Base-by-base conservation (phyloP, 768 basidiomycete genomes). In the Hericium alpestre region DNA sequence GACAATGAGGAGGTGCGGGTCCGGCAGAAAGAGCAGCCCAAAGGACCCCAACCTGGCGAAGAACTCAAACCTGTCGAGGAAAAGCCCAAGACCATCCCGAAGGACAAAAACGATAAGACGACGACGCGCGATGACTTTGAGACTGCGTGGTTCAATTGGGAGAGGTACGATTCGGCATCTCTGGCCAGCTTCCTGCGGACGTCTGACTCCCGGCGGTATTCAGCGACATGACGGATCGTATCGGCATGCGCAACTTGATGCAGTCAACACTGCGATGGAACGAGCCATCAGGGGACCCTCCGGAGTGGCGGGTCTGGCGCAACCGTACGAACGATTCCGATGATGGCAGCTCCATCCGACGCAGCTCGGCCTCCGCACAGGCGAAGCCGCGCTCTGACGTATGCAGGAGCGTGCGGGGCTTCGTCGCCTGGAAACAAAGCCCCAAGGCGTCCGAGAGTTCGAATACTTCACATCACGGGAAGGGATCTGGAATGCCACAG, bases 181-280 rank as follows among this genome's bases (percentile, higher is more conserved):
- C 61, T 6, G 38, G 32, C n/a, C 58, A 57, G 38, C 60, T 64
- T 52, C 39, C 13, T 60, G 40, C 22, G 47, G 32, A 32, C 32
- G 54, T 46, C 23, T 57, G 48, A 58, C 48, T 58, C 13, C 22
- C 16, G 27, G 16, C 22, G 32, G 15, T 58, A 4, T 37, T 20
- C 57, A 90, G 87, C 61, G 87, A 90, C 59, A 90, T 90, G 88
- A 73, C 73, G 43, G 84, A 86, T 62, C 83, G 87, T 12, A 82
- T 85, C 47, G 74, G 76, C 51, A 79, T 87, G 72, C 78, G 82
- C 39, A 71, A 72, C 15, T 70, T 71, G 51, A 70, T 87, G 27
- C 68, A 69, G 49, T 68, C 73, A 3, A 73, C 76, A 54, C 65
- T 83, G 27, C 65, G 65, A 15, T 88, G 86, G 87, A 53, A 64